Base-by-base conservation (phyloP, 768 basidiomycete species). In the Leccinum subtestaceum region DNA sequence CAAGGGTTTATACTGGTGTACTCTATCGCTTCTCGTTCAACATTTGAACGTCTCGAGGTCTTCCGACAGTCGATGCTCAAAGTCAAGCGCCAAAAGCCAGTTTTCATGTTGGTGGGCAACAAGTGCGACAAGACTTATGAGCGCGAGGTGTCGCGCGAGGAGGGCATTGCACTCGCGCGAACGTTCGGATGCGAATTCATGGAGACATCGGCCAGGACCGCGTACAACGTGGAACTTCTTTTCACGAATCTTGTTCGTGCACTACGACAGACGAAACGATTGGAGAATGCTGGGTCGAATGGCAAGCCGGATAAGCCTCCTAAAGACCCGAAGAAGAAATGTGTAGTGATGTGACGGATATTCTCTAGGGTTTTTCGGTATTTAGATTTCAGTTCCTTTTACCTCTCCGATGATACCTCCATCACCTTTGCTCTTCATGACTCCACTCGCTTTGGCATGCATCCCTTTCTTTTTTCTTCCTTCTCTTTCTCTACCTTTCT, bases 1-100 rank as follows among this genome's bases (percentile, higher is more conserved):
- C 94, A 96, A 78, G 95, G 94, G n/a, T 96, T 98, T 74, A 89
- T 98, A 65, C 84, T 98, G 50, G 95, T 97, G 59, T 98, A 97
- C 76, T 96, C 94, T 46, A 95, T 98, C 72, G 91, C 93, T 57
- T 95, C 93, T n/a, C 84, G 93, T 71, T 84, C 88, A 60, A 93
- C 92, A 19, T 98, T 95, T 63, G 89, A 95, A 66, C 88, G 93
- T 5, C 85, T 95, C 59, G 90, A 94, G 68, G 85, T 89, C 66
- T 94, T 95, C 76, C 86, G 92, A 57, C 89, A 94, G 73, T 90
- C 92, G 19, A 93, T 96, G 84, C 76, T 87, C 69, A 87, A 90
- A 62, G 93, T 95, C 52, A 94, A 95, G 76, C 83, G 93, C 67
- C 82, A 84, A 67, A 84, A 87, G 66, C 89, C 93, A 58, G 85